phyloP scores from a whole-genome alignment of 768 basidiomycete genomes.

The Agrocybe pediades region DNA sequence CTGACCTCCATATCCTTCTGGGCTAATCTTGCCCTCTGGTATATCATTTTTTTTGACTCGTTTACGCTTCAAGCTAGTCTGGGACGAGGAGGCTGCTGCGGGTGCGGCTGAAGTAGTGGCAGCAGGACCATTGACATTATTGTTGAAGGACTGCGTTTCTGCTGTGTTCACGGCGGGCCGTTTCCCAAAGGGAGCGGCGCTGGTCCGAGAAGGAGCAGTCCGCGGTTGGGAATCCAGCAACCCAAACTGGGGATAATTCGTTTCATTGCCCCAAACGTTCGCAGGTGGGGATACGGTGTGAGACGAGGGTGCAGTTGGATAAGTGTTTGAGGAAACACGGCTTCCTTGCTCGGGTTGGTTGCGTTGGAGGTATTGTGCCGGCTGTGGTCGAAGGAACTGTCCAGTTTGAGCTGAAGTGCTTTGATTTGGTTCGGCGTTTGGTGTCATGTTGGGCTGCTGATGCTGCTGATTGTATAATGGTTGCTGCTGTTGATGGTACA shows the following conservation, averaged over 20 bases:
- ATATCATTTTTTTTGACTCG: conserved; percentile 26
- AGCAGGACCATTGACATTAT: neutral
- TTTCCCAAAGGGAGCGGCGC: conserved; percentile 4
- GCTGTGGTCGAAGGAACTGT: conserved; percentile 13
- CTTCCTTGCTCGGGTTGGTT: conserved; percentile 10
- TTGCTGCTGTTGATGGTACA: conserved; percentile 26
- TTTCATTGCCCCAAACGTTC: conserved; percentile 14
- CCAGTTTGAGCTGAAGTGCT: conserved; percentile 14
- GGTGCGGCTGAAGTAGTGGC: neutral
- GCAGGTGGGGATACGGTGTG: conserved; percentile 16
- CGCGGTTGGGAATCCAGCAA: neutral
- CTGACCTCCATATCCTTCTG: conserved; percentile 19
- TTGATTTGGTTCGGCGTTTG: conserved; percentile 12
- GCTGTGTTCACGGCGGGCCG: conserved; percentile 2
- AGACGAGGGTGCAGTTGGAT: conserved; percentile 4
- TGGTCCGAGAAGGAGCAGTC: conserved; percentile 6
- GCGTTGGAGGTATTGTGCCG: conserved; percentile 10
- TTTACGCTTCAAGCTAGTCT: conserved; percentile 23
- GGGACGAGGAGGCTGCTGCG: neutral
- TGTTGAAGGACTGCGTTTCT: neutral
- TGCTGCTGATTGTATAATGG: conserved; percentile 13
- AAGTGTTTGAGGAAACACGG: conserved; percentile 9
- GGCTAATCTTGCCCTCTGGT: conserved; percentile 10
- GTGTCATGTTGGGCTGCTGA: neutral
- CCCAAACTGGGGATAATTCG: neutral